Conservation (phyloP, 768 basidiomycete genomes). For the Agrocybe pediades region DNA sequence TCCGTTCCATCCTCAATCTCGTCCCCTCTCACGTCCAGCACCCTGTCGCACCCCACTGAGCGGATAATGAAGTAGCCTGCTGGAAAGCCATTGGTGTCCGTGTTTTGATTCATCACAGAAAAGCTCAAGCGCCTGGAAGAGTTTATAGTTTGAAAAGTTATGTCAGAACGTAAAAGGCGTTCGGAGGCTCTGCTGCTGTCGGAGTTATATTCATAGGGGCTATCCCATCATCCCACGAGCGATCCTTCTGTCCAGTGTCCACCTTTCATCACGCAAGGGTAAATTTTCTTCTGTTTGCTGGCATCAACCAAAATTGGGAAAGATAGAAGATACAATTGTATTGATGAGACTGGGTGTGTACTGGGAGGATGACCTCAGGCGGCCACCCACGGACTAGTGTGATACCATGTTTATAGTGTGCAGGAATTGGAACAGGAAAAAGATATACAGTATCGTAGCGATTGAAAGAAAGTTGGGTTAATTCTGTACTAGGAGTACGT, state of each 20-base stretch:
- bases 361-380: background rate
- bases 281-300: background rate
- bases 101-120: slow-evolving; percentile 19
- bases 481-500: slow-evolving; percentile 18
- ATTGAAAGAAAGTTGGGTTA: slow-evolving; percentile 5
- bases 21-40: slow-evolving; percentile 60
- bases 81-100: slow-evolving; percentile 42
- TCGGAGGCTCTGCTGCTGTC: background rate
- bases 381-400: background rate
- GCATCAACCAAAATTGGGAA: background rate
- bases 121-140: background rate
- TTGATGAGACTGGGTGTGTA: background rate
- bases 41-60: slow-evolving; percentile 50
- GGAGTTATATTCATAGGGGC: slow-evolving; percentile 9
- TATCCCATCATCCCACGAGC: too few species aligned
- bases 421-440: background rate
- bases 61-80: slow-evolving; percentile 66
- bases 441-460: slow-evolving; percentile 19
- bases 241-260: too few species aligned
- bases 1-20: slow-evolving; percentile 61
- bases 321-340: slow-evolving; percentile 12
- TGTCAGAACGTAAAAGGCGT: too few species aligned
- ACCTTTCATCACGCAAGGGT: too few species aligned
- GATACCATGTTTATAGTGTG: background rate
- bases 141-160: too few species aligned